phyloP scores from a whole-genome alignment of 371 early-diverging fungal genomes.

The Saksenaea oblongispora region DNA sequence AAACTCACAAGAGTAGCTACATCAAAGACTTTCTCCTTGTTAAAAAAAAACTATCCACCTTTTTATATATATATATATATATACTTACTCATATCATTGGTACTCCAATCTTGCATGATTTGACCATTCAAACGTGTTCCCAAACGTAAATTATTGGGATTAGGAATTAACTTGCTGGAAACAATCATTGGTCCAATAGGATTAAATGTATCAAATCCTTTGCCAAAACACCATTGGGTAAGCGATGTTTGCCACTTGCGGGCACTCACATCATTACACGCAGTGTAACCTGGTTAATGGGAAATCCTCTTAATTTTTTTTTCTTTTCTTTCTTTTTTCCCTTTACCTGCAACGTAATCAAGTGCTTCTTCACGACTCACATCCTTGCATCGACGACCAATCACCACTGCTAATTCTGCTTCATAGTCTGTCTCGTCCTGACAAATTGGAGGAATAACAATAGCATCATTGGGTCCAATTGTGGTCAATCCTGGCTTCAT shows the following conservation, averaged over 20 bases:
- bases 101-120: conserved; percentile 54
- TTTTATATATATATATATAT: background rate
- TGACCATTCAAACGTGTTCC: conserved; percentile 48
- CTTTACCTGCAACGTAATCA: conserved; percentile 49
- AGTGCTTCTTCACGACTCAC: conserved; percentile 50
- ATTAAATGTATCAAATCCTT: conserved; percentile 64
- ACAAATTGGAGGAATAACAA: conserved; percentile 50
- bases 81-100: conserved; percentile 61
- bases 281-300: conserved; percentile 52
- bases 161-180: conserved; percentile 43
- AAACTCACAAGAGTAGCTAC: conserved; percentile 36
- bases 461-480: conserved; percentile 45
- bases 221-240: conserved; percentile 64
- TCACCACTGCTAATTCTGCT: conserved; percentile 62
- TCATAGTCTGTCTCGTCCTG: conserved; percentile 63
- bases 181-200: conserved; percentile 64
- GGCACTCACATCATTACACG: conserved; percentile 60
- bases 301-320: background rate
- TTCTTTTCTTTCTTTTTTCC: background rate
- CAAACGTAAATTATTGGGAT: conserved; percentile 50
- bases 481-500: conserved; percentile 52
- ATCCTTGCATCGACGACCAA: conserved; percentile 56
- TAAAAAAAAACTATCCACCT: background rate
- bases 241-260: conserved; percentile 58
- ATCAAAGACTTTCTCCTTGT: conserved; percentile 19